phyloP scores from a whole-genome alignment of 2,329 filamentous ascomycete genomes.

The Cladosporium sp. region DNA sequence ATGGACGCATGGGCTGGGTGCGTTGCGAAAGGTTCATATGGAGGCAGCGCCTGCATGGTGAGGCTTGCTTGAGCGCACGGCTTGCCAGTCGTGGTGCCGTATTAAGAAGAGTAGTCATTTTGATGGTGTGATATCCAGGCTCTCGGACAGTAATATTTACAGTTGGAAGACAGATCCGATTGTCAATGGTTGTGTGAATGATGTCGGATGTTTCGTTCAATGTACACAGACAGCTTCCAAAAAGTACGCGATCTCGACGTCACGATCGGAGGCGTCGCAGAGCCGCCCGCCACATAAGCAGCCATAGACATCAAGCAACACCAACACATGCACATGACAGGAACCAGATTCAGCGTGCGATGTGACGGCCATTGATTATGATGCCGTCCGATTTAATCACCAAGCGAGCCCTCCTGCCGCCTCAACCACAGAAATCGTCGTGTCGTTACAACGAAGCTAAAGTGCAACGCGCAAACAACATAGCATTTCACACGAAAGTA shows the following conservation, averaged over 20 bases:
- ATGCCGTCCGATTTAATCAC: neutral
- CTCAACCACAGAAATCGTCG: neutral
- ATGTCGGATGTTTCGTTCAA: neutral
- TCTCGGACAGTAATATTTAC: neutral
- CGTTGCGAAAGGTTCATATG: conserved; percentile 13
- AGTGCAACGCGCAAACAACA: conserved; percentile 5
- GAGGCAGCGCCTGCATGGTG: conserved; percentile 12
- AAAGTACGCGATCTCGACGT: conserved; percentile 1
- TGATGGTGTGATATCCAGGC: neutral
- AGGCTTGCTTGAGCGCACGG: conserved; percentile 3
- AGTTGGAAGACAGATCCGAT: neutral
- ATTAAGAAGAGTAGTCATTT: neutral
- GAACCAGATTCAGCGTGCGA: neutral
- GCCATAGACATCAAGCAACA: neutral
- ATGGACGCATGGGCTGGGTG: neutral
- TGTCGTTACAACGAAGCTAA: neutral
- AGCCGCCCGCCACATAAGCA: conserved; percentile 4
- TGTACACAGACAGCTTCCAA: neutral
- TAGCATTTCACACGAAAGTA: conserved; percentile 11
- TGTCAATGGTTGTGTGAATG: neutral
- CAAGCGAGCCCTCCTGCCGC: neutral
- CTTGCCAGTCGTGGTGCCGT: conserved; percentile 3
- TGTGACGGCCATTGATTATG: no score
- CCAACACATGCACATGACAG: neutral
- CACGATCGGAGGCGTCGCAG: neutral